Evolutionary conservation across 1,139 yeast genomes (phyloP).

Genomic region (Zhuliangozyma blackwelliae): DNA sequence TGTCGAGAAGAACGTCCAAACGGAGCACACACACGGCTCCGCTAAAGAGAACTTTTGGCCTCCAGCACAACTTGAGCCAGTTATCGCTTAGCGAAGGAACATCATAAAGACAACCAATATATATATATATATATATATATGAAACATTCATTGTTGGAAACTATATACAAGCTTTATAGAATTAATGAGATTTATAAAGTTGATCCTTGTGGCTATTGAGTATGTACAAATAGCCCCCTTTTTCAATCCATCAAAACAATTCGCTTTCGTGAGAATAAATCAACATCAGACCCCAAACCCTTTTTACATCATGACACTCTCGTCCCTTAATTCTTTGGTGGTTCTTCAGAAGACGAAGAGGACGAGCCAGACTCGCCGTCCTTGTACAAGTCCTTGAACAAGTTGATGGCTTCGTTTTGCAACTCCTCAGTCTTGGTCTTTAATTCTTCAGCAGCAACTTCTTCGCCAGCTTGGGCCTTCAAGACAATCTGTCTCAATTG

Average conservation of each 20-base stretch:
- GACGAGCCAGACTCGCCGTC: constrained; percentile 21
- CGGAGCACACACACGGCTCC: constrained; percentile 1
- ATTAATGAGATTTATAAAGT: no score
- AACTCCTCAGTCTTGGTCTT: constrained; percentile 93
- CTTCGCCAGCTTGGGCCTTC: constrained; percentile 92
- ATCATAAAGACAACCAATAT: no score
- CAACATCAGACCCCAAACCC: no score
- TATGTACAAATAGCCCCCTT: no score
- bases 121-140: no score
- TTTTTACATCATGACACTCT: no score
- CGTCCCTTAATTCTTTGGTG: constrained; percentile 48
- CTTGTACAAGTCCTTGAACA: constrained; percentile 89
- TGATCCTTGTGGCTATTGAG: no score
- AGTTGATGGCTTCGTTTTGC: constrained; percentile 87
- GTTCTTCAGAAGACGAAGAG: constrained; percentile 29
- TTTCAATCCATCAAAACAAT: no score
- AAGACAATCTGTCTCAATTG: constrained; percentile 86
- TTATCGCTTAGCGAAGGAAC: constrained; percentile 2
- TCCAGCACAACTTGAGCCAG: constrained; percentile 7
- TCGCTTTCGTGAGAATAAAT: no score
- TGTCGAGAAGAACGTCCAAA: constrained; percentile 2
- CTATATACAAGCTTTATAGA: no score
- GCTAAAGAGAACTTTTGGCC: constrained; percentile 7
- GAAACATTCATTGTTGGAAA: no score
- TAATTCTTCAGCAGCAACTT: constrained; percentile 76